These are phyloP conservation scores for Claviceps sp. DNA, from an alignment of 2,329 filamentous ascomycete species.

Conservation along the genomic window DNA sequence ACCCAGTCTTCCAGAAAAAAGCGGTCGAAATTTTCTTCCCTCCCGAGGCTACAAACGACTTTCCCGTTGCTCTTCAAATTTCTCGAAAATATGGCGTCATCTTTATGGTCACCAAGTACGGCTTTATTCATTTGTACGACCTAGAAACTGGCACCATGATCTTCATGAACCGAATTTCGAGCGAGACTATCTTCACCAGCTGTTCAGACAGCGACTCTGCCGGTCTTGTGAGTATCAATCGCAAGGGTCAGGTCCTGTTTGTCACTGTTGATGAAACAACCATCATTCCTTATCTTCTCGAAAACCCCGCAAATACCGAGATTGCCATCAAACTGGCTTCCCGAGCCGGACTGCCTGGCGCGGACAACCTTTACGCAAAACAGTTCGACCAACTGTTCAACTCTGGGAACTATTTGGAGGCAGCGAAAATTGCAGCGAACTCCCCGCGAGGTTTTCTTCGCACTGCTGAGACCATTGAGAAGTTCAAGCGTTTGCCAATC, in stretches of 20 bases:
- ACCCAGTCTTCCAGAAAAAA: conserved; percentile 87
- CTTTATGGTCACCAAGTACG: conserved; percentile 96
- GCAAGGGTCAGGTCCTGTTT: conserved; percentile 91
- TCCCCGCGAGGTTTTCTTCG: conserved; percentile 92
- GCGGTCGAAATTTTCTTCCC: conserved; percentile 97
- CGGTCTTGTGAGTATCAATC: conserved; percentile 89
- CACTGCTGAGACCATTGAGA: conserved; percentile 88
- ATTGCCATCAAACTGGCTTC: conserved; percentile 95
- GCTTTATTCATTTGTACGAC: conserved; percentile 97
- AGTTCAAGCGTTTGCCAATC: conserved; percentile 76
- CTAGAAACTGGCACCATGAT: conserved; percentile 90
- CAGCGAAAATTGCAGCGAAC: conserved; percentile 91
- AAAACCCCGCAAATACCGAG: conserved; percentile 87
- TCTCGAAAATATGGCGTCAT: conserved; percentile 94
- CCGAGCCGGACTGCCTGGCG: conserved; percentile 82
- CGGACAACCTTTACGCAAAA: conserved; percentile 82
- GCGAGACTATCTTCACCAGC: conserved; percentile 97
- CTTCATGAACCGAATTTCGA: conserved; percentile 99
- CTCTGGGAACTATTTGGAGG: conserved; percentile 69
- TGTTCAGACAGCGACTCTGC: conserved; percentile 69
- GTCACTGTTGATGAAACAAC: conserved; percentile 87
- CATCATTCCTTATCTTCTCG: conserved; percentile 85
- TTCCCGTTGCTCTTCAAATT: conserved; percentile 95
- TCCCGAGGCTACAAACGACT: conserved; percentile 87
- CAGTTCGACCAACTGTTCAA: conserved; percentile 84